Base-by-base conservation (phyloP, 164 flowering plant species). In the Annona cherimola region DNA sequence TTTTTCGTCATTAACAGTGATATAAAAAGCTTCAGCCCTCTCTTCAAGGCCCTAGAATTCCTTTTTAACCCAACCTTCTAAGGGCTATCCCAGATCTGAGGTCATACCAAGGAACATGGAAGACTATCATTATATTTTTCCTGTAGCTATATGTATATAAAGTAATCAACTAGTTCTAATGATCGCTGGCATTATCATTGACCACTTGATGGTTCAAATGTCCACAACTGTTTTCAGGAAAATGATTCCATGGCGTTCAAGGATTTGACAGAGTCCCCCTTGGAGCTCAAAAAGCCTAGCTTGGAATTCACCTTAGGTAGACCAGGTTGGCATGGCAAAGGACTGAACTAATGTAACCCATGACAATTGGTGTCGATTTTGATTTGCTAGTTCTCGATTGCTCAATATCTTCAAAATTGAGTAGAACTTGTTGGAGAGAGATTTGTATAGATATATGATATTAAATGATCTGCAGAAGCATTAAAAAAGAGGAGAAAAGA, bases 291-390 rank as follows among this genome's bases (percentile, higher is more conserved):
- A 61, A 83, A 83, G 62, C 90, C 91, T 4, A 86, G 87, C 81
- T 79, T 90, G 88, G 93, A 90, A 80, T 87, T 90, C 83, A 88
- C 91, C 20, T 74, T 90, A 77, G 96, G 96, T 61, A 85, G 93
- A 82, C 87, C 92, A 60, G 88, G 75, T 44, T 87, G 91, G 89
- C 78, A 78, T 2, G 79, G 81, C 35, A 82, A 87, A 75, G 80
- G 79, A 57, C 75, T 74, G 64, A 84, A 75, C 72, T 83, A 69
- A 80, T 50, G 5, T 26, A 26, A 62, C 12, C 35, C 68, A 60
- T 4, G 19, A 39, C 12, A 43, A 42, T 5, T 44, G 41, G 14
- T 5, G 45, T 40, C 7, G 45, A 54, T 42, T 61, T 73, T 64
- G 71, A 39, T 66, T 41, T 66, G 67, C 45, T 63, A 77, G 62